These are phyloP conservation scores for Ophiostoma angusticollis DNA, from an alignment of 2,329 filamentous ascomycete genomes.

Conservation along the genomic window DNA sequence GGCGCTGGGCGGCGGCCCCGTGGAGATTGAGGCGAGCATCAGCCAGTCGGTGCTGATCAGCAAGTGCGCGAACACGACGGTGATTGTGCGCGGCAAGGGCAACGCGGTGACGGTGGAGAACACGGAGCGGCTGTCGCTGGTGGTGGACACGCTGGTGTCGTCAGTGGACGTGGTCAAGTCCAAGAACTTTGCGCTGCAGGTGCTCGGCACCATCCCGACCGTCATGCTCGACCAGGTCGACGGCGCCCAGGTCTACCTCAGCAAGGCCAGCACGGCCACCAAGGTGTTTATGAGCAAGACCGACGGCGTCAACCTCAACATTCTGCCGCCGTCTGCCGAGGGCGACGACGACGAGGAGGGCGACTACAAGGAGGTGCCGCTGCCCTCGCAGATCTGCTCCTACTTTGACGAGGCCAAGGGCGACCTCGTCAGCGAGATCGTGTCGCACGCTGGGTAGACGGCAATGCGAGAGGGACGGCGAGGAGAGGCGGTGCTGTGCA, in stretches of 20 bases:
- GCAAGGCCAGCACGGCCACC: conserved; percentile 62
- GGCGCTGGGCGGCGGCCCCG: conserved; percentile 28
- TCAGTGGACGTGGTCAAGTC: conserved; percentile 93
- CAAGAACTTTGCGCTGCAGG: conserved; percentile 86
- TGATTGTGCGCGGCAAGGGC: conserved; percentile 83
- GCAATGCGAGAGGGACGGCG: no score
- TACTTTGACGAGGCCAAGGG: conserved; percentile 57
- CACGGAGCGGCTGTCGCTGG: conserved; percentile 66
- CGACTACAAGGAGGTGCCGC: conserved; percentile 75
- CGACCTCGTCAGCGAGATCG: conserved; percentile 80
- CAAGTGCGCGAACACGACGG: conserved; percentile 78
- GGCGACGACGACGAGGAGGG: conserved; percentile 69
- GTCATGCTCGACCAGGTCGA: conserved; percentile 90
- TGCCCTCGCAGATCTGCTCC: conserved; percentile 83
- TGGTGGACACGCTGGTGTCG: conserved; percentile 81
- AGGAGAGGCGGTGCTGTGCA: neutral
- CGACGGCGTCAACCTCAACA: conserved; percentile 72
- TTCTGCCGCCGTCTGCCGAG: conserved; percentile 51
- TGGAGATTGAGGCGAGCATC: conserved; percentile 71
- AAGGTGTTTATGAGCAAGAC: conserved; percentile 88
- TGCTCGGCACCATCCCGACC: conserved; percentile 74
- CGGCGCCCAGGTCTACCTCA: conserved; percentile 74
- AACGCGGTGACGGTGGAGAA: conserved; percentile 97
- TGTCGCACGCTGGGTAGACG: conserved; percentile 71
- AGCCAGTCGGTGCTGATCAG: conserved; percentile 86